Evolutionary conservation across 306 rosid species (phyloP).

Genomic region (Quercus dentata): DNA sequence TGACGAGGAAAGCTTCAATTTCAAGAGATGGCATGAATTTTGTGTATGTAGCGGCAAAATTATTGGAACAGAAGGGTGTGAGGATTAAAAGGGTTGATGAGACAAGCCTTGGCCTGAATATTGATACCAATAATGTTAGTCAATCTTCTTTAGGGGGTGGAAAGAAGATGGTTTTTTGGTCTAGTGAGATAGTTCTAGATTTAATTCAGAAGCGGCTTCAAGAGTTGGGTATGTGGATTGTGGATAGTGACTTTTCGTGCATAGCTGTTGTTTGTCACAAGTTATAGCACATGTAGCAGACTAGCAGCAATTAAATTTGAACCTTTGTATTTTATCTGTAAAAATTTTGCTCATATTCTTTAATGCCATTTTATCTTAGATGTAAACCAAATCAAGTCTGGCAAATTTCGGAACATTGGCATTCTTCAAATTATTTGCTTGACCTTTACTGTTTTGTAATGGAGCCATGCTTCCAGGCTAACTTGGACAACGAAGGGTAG

Average conservation of each 20-base stretch:
- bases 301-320: too few relatives aligned
- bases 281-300: constrained; percentile 35
- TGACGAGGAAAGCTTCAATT: constrained; percentile 33
- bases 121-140: constrained; percentile 25
- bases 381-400: too few relatives aligned
- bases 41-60: constrained; percentile 26
- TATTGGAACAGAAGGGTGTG: constrained; percentile 34
- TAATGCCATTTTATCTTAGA: too few relatives aligned
- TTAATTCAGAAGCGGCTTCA: constrained; percentile 52
- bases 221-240: constrained; percentile 61
- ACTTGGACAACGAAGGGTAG: too few relatives aligned
- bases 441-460: too few relatives aligned
- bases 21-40: constrained; percentile 34
- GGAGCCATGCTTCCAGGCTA: too few relatives aligned
- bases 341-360: too few relatives aligned
- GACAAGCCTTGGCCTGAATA: constrained; percentile 31
- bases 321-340: too few relatives aligned
- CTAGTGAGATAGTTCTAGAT: constrained; percentile 35
- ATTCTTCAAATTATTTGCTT: too few relatives aligned
- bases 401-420: too few relatives aligned
- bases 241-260: constrained; percentile 69
- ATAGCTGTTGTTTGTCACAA: constrained; percentile 74
- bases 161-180: constrained; percentile 63
- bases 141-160: constrained; percentile 45
- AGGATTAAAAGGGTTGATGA: constrained; percentile 31